Evolutionary conservation across 108 stramenopile genomes (phyloP).

Genomic region (Parietichytrium sp.): DNA sequence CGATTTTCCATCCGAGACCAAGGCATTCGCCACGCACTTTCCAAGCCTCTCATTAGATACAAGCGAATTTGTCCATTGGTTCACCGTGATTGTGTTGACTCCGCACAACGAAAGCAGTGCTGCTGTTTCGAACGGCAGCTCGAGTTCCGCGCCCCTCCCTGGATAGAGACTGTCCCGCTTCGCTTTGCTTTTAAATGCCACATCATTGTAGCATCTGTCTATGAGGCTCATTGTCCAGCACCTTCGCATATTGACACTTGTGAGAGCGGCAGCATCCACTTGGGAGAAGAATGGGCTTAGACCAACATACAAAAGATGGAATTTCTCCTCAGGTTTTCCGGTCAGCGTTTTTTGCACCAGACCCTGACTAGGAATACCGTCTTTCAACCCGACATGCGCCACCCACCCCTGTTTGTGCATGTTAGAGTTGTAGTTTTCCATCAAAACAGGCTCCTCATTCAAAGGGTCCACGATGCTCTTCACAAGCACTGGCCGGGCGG

Average conservation of each 20-base stretch:
- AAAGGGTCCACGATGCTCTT: neutral
- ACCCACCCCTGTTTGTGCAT: neutral
- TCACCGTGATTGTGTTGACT: neutral
- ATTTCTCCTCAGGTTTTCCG: neutral
- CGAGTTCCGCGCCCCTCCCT: neutral
- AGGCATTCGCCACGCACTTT: no score
- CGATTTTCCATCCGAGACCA: no score
- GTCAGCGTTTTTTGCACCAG: neutral
- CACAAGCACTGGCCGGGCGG: neutral
- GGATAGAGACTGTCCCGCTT: neutral
- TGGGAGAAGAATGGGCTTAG: neutral
- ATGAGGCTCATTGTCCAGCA: neutral
- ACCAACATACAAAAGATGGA: neutral
- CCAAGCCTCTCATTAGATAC: no score
- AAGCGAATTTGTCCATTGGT: constrained; percentile 17
- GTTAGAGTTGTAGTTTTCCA: neutral
- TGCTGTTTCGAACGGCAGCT: constrained; percentile 7
- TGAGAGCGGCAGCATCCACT: neutral
- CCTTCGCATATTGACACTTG: neutral
- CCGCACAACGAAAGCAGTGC: constrained; percentile 19
- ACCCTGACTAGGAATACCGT: constrained; percentile 2
- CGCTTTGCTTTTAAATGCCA: neutral
- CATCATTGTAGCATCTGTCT: neutral
- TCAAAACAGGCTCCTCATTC: neutral
- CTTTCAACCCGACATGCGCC: neutral